Conservation (phyloP, 177 flowering plant genomes). For the Vitis hybrid region DNA sequence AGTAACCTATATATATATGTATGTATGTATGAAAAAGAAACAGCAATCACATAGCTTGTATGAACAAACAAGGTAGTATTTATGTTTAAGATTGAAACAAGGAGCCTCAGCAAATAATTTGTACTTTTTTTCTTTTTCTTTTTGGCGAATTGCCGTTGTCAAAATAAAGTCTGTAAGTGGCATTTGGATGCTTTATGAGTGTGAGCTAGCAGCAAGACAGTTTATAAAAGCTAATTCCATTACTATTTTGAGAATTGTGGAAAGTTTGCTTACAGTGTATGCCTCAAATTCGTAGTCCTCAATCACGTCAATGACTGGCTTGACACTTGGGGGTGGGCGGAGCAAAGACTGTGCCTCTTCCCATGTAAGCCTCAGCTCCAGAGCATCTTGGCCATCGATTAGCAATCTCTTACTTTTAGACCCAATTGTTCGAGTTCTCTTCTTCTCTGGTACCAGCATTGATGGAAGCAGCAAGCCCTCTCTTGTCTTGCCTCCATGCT, state of each 20-base stretch:
- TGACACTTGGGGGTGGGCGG: conserved; percentile 70
- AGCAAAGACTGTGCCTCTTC: conserved; percentile 92
- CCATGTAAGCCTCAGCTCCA: conserved; percentile 82
- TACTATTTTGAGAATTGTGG: too few relatives aligned
- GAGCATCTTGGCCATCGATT: conserved; percentile 74
- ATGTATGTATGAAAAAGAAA: not conserved
- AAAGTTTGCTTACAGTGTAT: conserved; percentile 62
- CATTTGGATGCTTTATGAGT: too few relatives aligned
- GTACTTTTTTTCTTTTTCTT: too few relatives aligned
- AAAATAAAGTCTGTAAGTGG: too few relatives aligned
- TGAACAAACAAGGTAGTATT: too few relatives aligned
- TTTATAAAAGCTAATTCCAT: too few relatives aligned
- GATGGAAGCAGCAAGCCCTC: conserved; percentile 41
- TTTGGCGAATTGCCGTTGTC: too few relatives aligned
- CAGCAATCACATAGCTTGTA: not conserved
- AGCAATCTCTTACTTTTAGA: conserved; percentile 79
- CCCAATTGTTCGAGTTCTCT: conserved; percentile 72
- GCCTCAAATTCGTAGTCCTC: conserved; percentile 91
- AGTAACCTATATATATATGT: not conserved
- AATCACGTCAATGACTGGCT: conserved; percentile 63
- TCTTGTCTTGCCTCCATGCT: conserved; percentile 38
- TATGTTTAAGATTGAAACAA: not conserved
- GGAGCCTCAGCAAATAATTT: not conserved
- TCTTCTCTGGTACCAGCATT: conserved; percentile 40
- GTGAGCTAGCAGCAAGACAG: too few relatives aligned